Percentiles rank a stretch among this genome's conserved stretches.
phyloP scores from a whole-genome alignment of 2,329 filamentous ascomycete species.

The Fusarium piperis region DNA sequence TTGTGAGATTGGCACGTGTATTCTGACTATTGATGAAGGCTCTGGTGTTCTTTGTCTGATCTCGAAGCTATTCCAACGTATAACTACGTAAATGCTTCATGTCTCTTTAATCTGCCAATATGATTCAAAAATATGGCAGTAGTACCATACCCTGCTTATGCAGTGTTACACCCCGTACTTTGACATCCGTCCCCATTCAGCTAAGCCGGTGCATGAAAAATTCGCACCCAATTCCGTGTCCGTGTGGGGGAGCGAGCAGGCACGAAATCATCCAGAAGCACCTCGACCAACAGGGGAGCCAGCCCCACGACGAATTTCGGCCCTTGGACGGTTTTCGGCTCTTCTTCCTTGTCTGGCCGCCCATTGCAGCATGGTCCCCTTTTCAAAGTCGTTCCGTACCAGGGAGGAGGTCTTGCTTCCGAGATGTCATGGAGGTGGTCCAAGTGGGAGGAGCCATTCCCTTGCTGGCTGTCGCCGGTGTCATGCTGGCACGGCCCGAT shows the following conservation, averaged over 20 bases:
- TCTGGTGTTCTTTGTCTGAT: neutral
- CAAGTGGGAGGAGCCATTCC: slow-evolving; percentile 8
- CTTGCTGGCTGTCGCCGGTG: slow-evolving; percentile 4
- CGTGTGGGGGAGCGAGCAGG: neutral
- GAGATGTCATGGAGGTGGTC: slow-evolving; percentile 2
- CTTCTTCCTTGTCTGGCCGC: slow-evolving; percentile 27
- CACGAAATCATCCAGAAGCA: slow-evolving; percentile 8
- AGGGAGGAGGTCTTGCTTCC: slow-evolving; percentile 30
- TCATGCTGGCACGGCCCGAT: slow-evolving; percentile 31
- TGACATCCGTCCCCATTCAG: slow-evolving; percentile 1
- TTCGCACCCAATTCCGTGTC: neutral
- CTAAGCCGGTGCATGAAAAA: neutral
- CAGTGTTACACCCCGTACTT: neutral
- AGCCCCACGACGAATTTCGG: slow-evolving; percentile 38
- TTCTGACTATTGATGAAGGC: neutral
- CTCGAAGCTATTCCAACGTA: neutral
- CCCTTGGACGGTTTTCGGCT: slow-evolving; percentile 35
- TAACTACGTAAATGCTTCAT: neutral
- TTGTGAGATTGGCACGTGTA: slow-evolving; percentile 17
- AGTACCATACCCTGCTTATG: neutral
- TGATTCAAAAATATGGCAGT: neutral
- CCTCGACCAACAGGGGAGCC: neutral
- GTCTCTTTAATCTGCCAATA: neutral
- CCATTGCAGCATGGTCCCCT: slow-evolving; percentile 21
- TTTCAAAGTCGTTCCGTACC: slow-evolving; percentile 30